Conservation (phyloP, 805 yeast genomes). For the Lipomyces kockii region DNA sequence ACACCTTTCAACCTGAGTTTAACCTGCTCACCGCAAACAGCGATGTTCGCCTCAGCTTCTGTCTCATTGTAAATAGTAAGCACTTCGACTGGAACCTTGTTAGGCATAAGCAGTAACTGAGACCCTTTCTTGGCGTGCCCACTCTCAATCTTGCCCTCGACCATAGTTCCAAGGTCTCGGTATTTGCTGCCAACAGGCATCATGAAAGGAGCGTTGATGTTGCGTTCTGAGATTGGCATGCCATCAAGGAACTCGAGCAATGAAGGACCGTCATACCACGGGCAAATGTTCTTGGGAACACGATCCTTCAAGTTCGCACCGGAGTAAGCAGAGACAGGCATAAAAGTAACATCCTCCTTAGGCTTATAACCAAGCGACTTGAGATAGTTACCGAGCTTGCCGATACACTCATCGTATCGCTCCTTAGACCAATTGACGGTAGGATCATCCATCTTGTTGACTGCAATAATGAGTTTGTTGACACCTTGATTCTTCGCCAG, state of each 20-base stretch:
- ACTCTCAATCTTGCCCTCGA: conserved; percentile 97
- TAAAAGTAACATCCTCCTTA: conserved; percentile 82
- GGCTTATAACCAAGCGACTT: conserved; percentile 81
- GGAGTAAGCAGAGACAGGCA: conserved; percentile 98
- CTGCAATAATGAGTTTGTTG: conserved; percentile 87
- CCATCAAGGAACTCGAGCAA: conserved; percentile 85
- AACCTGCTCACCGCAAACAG: conserved; percentile 96
- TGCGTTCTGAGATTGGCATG: conserved; percentile 82
- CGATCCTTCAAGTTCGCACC: conserved; percentile 96
- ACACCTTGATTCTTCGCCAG: conserved; percentile 99
- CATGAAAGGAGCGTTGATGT: conserved; percentile 94
- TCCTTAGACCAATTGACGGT: conserved; percentile 96
- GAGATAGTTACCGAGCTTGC: conserved; percentile 75
- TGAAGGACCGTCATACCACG: conserved; percentile 95
- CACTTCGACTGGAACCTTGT: conserved; percentile 80
- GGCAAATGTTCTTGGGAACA: conserved; percentile 69
- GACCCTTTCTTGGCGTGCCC: conserved; percentile 87
- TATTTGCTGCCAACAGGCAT: conserved; percentile 91
- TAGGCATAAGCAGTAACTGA: conserved; percentile 87
- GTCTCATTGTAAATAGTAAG: conserved; percentile 89
- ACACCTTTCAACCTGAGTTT: conserved; percentile 90
- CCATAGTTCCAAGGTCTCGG: conserved; percentile 96
- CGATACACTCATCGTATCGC: conserved; percentile 93
- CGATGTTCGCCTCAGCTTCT: conserved; percentile 88
- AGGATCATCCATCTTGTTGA: conserved; percentile 98